These are phyloP conservation scores for Arabidopsis lyrata DNA, from an alignment of 441 rosid species.

Conservation along the genomic window DNA sequence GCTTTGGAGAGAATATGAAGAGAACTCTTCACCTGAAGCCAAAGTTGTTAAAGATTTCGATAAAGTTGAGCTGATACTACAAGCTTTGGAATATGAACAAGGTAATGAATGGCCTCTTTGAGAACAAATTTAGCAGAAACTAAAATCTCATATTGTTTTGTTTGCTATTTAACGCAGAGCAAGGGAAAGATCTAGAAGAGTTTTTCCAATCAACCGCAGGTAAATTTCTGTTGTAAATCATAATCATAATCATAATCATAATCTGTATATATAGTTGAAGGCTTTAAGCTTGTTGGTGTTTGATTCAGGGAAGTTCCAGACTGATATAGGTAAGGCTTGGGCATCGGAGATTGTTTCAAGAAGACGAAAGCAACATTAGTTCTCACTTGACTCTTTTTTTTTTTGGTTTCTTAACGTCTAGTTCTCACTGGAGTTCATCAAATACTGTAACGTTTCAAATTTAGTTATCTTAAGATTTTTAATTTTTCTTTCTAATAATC, in stretches of 20 bases:
- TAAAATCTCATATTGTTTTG: conserved; percentile 12
- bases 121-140: background rate
- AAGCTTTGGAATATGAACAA: conserved; percentile 87
- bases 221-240: conserved; percentile 27
- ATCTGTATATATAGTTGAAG: conserved; percentile 3
- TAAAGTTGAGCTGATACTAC: conserved; percentile 95
- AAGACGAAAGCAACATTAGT: conserved; percentile 56
- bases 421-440: conserved; percentile 9
- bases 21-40: conserved; percentile 81
- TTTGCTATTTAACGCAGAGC: conserved; percentile 62
- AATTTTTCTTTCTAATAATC: background rate
- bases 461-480: background rate
- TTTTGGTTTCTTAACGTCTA: background rate
- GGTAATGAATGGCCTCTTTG: conserved; percentile 50
- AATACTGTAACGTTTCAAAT: conserved; percentile 17
- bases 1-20: conserved; percentile 91
- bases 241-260: background rate
- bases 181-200: conserved; percentile 79
- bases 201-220: conserved; percentile 92
- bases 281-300: conserved; percentile 8
- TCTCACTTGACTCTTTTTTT: conserved; percentile 10
- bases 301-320: conserved; percentile 87
- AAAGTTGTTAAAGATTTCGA: conserved; percentile 95
- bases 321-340: conserved; percentile 94
- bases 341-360: conserved; percentile 84